These are phyloP conservation scores for Colletotrichum ledebouriae DNA, from an alignment of 2,329 filamentous ascomycete genomes.

Conservation along the genomic window DNA sequence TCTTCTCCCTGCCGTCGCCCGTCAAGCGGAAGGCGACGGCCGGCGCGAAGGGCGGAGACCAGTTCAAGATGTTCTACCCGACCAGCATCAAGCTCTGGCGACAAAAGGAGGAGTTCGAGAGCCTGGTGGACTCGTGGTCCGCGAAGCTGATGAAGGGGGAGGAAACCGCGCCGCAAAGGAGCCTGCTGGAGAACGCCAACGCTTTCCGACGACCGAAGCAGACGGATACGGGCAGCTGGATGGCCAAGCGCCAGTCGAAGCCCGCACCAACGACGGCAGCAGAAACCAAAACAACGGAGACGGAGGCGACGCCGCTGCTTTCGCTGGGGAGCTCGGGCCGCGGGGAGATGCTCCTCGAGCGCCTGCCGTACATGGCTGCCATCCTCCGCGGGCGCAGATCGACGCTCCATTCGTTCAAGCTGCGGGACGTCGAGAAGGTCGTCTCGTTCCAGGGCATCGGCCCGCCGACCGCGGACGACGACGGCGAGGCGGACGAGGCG, in stretches of 20 bases:
- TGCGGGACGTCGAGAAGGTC: conserved; percentile 75
- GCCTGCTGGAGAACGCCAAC: conserved; percentile 60
- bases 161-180: conserved; percentile 51
- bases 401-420: conserved; percentile 52
- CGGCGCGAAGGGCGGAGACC: conserved; percentile 66
- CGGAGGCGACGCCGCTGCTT: conserved; percentile 57
- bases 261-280: not conserved
- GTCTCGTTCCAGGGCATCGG: conserved; percentile 74
- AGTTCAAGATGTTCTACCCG: conserved; percentile 94
- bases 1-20: conserved; percentile 87
- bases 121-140: conserved; percentile 78
- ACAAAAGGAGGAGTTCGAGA: conserved; percentile 84
- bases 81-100: conserved; percentile 87
- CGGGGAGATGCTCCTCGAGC: conserved; percentile 83
- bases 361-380: conserved; percentile 85
- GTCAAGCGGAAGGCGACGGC: conserved; percentile 77
- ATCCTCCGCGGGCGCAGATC: conserved; percentile 66
- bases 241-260: conserved; percentile 43
- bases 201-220: conserved; percentile 62
- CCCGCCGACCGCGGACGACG: conserved; percentile 59
- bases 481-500: conserved; percentile 59
- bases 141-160: conserved; percentile 71
- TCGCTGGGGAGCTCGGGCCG: conserved; percentile 76
- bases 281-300: conserved; percentile 27
- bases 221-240: conserved; percentile 47